phyloP scores from a whole-genome alignment of 2,329 filamentous ascomycete genomes.

The Pyricularia sp. region DNA sequence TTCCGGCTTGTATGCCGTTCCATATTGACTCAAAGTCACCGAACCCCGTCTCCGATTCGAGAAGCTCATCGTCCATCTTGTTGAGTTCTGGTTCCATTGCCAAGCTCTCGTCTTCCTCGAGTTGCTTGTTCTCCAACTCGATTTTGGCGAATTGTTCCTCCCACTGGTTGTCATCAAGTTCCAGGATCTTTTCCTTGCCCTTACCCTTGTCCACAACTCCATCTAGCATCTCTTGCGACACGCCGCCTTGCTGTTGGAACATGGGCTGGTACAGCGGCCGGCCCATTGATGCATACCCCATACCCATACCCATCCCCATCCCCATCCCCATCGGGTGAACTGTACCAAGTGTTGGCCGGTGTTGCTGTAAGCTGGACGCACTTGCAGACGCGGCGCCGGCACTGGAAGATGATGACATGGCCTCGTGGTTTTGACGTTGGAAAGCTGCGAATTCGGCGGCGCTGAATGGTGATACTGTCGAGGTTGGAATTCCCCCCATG shows the following conservation, averaged over 20 bases:
- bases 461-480: conserved; percentile 48
- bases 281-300: conserved; percentile 45
- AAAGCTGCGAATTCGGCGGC: conserved; percentile 82
- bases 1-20: conserved; percentile 69
- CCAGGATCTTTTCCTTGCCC: conserved; percentile 86
- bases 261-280: conserved; percentile 29
- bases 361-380: conserved; percentile 20
- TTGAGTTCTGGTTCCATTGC: conserved; percentile 80
- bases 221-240: background rate
- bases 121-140: conserved; percentile 50
- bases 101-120: conserved; percentile 44
- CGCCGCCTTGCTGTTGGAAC: conserved; percentile 27
- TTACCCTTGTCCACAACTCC: conserved; percentile 34
- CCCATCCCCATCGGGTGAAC: conserved; percentile 24
- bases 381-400: conserved; percentile 7
- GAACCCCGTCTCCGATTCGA: conserved; percentile 60
- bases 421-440: conserved; percentile 55
- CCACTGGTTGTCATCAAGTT: conserved; percentile 89
- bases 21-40: conserved; percentile 86
- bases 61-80: conserved; percentile 56
- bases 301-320: conserved; percentile 36
- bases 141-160: conserved; percentile 91
- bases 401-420: conserved; percentile 36
- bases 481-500: conserved; percentile 15
- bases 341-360: conserved; percentile 48